phyloP scores from a whole-genome alignment of 2,329 filamentous ascomycete species.

The Leptographium lundbergii region DNA sequence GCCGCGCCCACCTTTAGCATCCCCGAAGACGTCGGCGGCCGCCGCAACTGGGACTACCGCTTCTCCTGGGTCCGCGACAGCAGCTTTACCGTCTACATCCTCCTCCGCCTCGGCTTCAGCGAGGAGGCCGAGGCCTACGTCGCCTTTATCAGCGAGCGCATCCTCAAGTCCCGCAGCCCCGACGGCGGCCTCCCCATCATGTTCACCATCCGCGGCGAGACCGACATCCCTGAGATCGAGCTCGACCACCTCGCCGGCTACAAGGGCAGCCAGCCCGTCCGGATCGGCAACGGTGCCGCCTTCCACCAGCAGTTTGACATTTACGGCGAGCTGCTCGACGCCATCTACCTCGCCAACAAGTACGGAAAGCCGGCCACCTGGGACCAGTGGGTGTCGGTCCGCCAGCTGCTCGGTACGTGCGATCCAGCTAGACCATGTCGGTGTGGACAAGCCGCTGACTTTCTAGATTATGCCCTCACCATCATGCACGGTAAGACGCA shows the following conservation, averaged over 20 bases:
- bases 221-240: conserved; percentile 59
- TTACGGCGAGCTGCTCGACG: conserved; percentile 68
- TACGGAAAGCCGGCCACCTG: conserved; percentile 66
- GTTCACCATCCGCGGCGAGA: conserved; percentile 67
- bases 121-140: conserved; percentile 69
- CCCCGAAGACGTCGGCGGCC: conserved; percentile 59
- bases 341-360: conserved; percentile 67
- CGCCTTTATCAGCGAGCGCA: conserved; percentile 61
- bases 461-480: conserved; percentile 52
- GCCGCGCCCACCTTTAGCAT: conserved; percentile 68
- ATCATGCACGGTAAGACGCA: conserved; percentile 41
- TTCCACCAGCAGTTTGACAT: conserved; percentile 70
- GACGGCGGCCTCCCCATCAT: conserved; percentile 62
- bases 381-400: conserved; percentile 62
- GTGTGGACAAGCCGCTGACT: background rate
- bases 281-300: conserved; percentile 66
- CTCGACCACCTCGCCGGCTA: conserved; percentile 62
- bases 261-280: conserved; percentile 55
- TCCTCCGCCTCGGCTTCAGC: conserved; percentile 63
- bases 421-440: background rate
- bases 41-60: conserved; percentile 58
- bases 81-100: conserved; percentile 66
- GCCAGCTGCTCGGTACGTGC: conserved; percentile 45
- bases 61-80: conserved; percentile 69
- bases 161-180: conserved; percentile 45